Percentiles rank a stretch among this genome's conserved stretches.
phyloP scores from a whole-genome alignment of 345 rosid genomes.

The Brassica incana region DNA sequence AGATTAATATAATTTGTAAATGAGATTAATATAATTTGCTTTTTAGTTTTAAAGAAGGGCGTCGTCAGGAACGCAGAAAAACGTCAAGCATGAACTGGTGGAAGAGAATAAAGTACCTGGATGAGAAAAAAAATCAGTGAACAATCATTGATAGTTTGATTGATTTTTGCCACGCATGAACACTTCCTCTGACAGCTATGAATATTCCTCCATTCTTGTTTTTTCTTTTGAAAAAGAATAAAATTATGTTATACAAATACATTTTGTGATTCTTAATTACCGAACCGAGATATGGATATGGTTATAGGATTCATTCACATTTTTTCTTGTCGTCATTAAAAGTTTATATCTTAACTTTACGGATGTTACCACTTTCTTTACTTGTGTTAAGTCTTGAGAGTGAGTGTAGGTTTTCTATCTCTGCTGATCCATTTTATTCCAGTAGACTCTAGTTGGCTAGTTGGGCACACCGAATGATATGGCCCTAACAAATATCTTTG shows the following conservation, averaged over 20 bases:
- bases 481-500: background rate
- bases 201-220: constrained; percentile 25
- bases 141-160: constrained; percentile 34
- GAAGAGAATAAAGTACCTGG: constrained; percentile 30
- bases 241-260: no score
- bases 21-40: no score
- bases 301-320: background rate
- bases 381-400: background rate
- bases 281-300: background rate
- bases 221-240: background rate
- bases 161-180: constrained; percentile 22
- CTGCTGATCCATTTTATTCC: background rate
- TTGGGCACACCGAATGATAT: background rate
- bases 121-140: constrained; percentile 18
- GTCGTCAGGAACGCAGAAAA: background rate
- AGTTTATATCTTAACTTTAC: background rate
- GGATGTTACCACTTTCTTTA: background rate
- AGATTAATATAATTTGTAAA: no score
- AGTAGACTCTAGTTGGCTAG: background rate
- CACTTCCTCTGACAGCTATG: constrained; percentile 17
- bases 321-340: background rate
- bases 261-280: background rate
- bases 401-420: background rate
- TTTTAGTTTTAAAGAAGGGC: no score
- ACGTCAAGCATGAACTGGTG: constrained; percentile 34